Base-by-base conservation (phyloP, 1,139 yeast genomes). In the Protomyces macrosporus region DNA sequence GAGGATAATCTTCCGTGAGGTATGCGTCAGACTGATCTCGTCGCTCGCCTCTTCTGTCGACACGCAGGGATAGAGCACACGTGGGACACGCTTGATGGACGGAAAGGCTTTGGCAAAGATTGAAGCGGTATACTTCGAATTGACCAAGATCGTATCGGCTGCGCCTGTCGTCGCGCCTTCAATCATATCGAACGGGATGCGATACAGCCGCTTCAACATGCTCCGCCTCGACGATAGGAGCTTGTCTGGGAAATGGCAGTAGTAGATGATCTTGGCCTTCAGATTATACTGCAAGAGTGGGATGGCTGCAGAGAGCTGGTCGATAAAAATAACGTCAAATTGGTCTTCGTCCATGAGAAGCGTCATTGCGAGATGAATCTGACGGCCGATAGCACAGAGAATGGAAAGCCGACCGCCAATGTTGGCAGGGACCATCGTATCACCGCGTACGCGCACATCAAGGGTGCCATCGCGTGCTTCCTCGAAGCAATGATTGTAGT, bases 181-280 rank as follows among this genome's bases (percentile, higher is more conserved):
- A 33, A 88, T 76, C 56, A 77, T 71, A 75, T 93, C 96, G 74
- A 93, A 93, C 0, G 97, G 95, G 4, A 82, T 65, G 67, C 99
- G 79, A 74, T 93, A 93, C 0, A 88, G 63, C 65, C 76, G 77
- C 70, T 90, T 87, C 12, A 87, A 48, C 1, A 80, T 55, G 3
- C 86, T 79, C 59, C 86, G 85, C 34, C 79, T 78, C 16, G 30
- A 45, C 0, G 97, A 85, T 60, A 93, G 76, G 56, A 87, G 77
- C 72, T 88, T 88, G 74, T 93, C 99, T 0, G 99, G 98, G 75
- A 93, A 93, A 76, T 93, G 99, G 71, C 98, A 91, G 74, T 93
- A 93, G 73, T 93, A 93, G 60, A 93, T 75, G 4, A 88, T 79
- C 63, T 80, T 77, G 3, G 82, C 73, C 73, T 78, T 69, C 67